These are phyloP conservation scores for Lentinula raphanica DNA, from an alignment of 768 basidiomycete species.

Conservation along the genomic window DNA sequence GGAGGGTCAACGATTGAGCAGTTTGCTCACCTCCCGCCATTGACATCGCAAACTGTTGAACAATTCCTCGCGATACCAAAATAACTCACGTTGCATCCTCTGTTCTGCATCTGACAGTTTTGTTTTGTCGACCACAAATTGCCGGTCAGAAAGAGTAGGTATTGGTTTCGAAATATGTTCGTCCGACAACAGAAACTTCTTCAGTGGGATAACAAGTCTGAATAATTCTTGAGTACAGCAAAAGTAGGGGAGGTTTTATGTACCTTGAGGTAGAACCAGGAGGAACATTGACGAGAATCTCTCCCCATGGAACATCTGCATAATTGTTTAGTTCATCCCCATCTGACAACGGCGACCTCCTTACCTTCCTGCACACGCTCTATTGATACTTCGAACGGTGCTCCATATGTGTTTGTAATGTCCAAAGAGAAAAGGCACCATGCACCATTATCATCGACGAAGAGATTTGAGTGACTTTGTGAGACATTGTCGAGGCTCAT, in stretches of 20 bases:
- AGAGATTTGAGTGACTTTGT: constrained; percentile 24
- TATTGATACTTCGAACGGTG: constrained; percentile 87
- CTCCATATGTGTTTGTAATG: constrained; percentile 87
- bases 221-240: not conserved
- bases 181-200: constrained; percentile 59
- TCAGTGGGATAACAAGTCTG: constrained; percentile 68
- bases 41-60: constrained; percentile 60
- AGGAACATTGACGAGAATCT: constrained; percentile 60
- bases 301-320: constrained; percentile 35
- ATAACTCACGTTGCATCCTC: constrained; percentile 67
- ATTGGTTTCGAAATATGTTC: constrained; percentile 60
- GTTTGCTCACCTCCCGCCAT: constrained; percentile 95
- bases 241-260: not conserved
- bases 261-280: constrained; percentile 85
- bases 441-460: constrained; percentile 45
- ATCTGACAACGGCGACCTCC: not conserved
- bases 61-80: constrained; percentile 94
- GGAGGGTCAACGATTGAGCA: not conserved
- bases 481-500: constrained; percentile 12
- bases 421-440: constrained; percentile 89
- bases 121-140: constrained; percentile 84
- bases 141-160: constrained; percentile 81
- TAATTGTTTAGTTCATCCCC: not conserved
- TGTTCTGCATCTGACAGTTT: constrained; percentile 56
- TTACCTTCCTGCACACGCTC: constrained; percentile 60